A percentile compares a stretch with the other conserved stretches of the same genome.
Evolutionary conservation across 1,139 yeast genomes (phyloP).

Genomic region (Geotrichum phurueaensis): DNA sequence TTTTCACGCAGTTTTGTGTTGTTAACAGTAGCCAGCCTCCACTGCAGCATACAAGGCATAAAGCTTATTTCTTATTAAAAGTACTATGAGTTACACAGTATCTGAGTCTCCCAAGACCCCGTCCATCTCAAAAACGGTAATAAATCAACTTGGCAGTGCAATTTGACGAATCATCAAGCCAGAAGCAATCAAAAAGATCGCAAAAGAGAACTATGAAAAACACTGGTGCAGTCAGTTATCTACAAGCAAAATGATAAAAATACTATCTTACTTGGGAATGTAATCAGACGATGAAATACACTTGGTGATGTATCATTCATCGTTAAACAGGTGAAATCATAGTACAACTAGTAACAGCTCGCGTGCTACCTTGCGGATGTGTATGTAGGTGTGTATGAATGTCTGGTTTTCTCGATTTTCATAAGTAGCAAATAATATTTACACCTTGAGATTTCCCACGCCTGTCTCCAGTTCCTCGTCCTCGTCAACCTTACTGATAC

Average conservation of each 20-base stretch:
- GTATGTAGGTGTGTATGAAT: no score
- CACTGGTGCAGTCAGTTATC: not conserved
- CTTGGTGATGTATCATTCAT: no score
- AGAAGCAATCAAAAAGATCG: not conserved
- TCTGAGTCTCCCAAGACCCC: not conserved
- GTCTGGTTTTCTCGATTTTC: no score
- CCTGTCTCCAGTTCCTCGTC: slow-evolving; percentile 33
- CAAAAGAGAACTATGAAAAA: not conserved
- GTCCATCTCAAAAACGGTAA: not conserved
- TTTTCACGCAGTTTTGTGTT: not conserved
- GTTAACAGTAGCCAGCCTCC: not conserved
- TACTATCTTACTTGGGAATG: no score
- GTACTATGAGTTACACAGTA: no score
- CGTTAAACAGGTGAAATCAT: no score
- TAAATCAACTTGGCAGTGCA: not conserved
- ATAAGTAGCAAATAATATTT: not conserved
- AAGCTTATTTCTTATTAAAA: not conserved
- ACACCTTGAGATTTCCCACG: slow-evolving; percentile 9
- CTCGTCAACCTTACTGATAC: slow-evolving; percentile 65
- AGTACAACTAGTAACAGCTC: no score
- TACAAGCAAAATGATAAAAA: no score
- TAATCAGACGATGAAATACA: no score
- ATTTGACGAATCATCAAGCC: not conserved
- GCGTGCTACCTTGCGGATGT: no score
- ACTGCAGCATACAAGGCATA: not conserved